These are phyloP conservation scores for Drechslerella coelobrocha DNA, from an alignment of 2,329 filamentous ascomycete genomes.

Conservation along the genomic window DNA sequence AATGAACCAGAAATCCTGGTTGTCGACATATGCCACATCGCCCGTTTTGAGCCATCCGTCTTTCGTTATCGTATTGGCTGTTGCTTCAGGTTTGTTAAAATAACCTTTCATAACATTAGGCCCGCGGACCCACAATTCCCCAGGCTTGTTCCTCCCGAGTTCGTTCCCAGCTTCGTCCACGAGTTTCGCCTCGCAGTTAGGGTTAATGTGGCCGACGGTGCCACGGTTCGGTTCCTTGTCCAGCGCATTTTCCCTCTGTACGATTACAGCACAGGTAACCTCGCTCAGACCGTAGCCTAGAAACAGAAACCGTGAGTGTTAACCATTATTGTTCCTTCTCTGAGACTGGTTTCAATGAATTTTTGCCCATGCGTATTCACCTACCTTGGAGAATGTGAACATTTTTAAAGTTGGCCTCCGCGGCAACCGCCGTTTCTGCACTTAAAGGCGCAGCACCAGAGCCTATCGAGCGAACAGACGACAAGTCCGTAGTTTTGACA, in stretches of 20 bases:
- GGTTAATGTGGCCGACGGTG: constrained; percentile 71
- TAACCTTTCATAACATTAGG: constrained; percentile 79
- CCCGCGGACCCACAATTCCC: constrained; percentile 75
- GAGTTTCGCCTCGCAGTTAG: constrained; percentile 74
- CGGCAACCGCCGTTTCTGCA: constrained; percentile 66
- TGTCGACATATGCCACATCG: constrained; percentile 71
- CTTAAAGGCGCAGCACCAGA: constrained; percentile 74
- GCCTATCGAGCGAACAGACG: constrained; percentile 67
- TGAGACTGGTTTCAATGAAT: neutral
- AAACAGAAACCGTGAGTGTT: neutral
- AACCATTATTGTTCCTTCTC: neutral
- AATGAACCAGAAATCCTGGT: constrained; percentile 67
- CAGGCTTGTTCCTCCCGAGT: constrained; percentile 65
- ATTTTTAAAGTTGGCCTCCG: constrained; percentile 59
- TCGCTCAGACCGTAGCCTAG: constrained; percentile 87
- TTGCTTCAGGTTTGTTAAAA: constrained; percentile 74
- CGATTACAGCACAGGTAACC: constrained; percentile 72
- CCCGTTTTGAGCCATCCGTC: constrained; percentile 77
- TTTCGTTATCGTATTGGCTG: constrained; percentile 66
- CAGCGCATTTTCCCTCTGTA: constrained; percentile 61
- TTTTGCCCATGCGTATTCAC: neutral
- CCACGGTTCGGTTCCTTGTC: constrained; percentile 59
- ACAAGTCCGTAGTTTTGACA: constrained; percentile 71
- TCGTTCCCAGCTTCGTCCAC: constrained; percentile 64
- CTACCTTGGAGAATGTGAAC: constrained; percentile 43